These are phyloP conservation scores for Metarhizium album DNA, from an alignment of 2,329 filamentous ascomycete species.

Conservation along the genomic window DNA sequence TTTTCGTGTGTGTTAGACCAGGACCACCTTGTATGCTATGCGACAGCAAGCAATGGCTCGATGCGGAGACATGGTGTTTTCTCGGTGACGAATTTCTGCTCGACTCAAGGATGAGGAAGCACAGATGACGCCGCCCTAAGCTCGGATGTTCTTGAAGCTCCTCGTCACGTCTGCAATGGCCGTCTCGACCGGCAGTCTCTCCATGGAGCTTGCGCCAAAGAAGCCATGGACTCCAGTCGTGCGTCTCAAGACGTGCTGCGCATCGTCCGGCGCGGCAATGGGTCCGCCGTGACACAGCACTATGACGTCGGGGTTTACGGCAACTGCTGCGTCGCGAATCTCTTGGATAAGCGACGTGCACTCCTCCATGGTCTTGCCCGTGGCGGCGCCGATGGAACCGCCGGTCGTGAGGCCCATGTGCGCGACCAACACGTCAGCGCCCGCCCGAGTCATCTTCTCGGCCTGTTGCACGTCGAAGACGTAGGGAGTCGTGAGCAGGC, in stretches of 20 bases:
- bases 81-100: no score
- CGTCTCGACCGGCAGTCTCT: conserved; percentile 54
- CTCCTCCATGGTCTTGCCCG: conserved; percentile 52
- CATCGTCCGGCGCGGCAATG: conserved; percentile 53
- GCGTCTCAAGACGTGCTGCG: conserved; percentile 47
- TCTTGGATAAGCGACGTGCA: conserved; percentile 50
- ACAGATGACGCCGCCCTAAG: background rate
- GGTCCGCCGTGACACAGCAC: conserved; percentile 60
- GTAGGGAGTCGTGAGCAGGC: conserved; percentile 58
- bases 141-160: conserved; percentile 4
- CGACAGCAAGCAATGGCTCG: no score
- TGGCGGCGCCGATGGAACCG: conserved; percentile 53
- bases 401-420: conserved; percentile 59
- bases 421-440: conserved; percentile 56
- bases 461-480: conserved; percentile 55
- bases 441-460: conserved; percentile 49
- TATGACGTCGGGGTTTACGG: conserved; percentile 41
- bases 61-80: no score
- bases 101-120: no score
- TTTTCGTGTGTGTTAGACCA: no score
- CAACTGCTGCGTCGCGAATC: conserved; percentile 49
- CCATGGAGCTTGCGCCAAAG: conserved; percentile 60
- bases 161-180: conserved; percentile 42
- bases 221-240: conserved; percentile 58
- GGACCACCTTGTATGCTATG: no score